Percentiles rank a stretch among this genome's conserved stretches.
These are phyloP conservation scores for Pisolithus tinctorius DNA, from an alignment of 768 basidiomycete species.

Conservation along the genomic window DNA sequence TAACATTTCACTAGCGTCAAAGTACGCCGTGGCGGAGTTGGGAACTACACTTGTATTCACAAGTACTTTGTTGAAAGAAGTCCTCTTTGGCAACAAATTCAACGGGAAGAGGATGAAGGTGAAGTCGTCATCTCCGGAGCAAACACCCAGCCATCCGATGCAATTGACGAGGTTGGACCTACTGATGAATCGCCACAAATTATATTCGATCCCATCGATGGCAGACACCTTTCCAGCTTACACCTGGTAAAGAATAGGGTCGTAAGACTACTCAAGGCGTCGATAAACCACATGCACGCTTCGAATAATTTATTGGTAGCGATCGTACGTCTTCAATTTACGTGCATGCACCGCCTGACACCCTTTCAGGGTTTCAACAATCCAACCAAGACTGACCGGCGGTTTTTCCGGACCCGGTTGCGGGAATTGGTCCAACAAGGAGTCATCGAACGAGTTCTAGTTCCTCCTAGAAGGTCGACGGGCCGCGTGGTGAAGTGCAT, in stretches of 20 bases:
- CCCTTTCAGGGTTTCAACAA: constrained; percentile 60
- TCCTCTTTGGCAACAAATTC: constrained; percentile 69
- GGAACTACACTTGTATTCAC: constrained; percentile 74
- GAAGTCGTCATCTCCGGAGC: constrained; percentile 12
- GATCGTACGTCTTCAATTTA: constrained; percentile 45
- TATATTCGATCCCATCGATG: constrained; percentile 68
- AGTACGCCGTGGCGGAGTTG: constrained; percentile 69
- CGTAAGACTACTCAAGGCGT: constrained; percentile 62
- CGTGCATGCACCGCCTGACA: neutral
- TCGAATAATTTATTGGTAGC: constrained; percentile 72
- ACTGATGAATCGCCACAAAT: constrained; percentile 24
- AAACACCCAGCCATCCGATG: constrained; percentile 5
- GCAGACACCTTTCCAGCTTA: constrained; percentile 70
- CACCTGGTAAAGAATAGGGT: constrained; percentile 66
- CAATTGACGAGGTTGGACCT: constrained; percentile 16
- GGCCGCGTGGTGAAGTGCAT: constrained; percentile 54
- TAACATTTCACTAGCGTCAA: constrained; percentile 46
- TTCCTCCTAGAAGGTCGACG: constrained; percentile 51
- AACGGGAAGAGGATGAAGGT: constrained; percentile 55
- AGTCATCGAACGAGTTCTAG: constrained; percentile 66
- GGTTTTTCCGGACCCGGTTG: constrained; percentile 73
- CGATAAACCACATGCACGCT: constrained; percentile 62
- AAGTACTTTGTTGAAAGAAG: constrained; percentile 77
- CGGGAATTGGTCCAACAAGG: constrained; percentile 68
- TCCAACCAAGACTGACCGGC: constrained; percentile 71